Evolutionary conservation across 345 rosid genomes (phyloP), one percentile per base, ranked within the genome.

Genomic region (Eucalyptus regnans): DNA sequence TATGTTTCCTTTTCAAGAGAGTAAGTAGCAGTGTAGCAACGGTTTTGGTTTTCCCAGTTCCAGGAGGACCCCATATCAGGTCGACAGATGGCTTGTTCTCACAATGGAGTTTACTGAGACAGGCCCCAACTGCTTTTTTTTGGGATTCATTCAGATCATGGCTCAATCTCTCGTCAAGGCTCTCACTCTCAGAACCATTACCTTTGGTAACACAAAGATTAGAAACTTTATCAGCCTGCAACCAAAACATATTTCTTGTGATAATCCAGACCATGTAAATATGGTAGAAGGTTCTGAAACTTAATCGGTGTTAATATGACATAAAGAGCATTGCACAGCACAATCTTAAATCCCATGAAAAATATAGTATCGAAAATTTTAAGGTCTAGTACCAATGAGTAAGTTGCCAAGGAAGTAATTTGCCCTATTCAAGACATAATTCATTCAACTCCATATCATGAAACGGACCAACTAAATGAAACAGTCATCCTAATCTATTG

Each of bases 11-110:
- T 80, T 50, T 89, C 52, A 93, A 84, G 56, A 94, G 92, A 68
- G 41, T 50, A 50, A 88, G 88, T 5, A 93, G 91, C 80, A 94
- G 43, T 37, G 81, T 49, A 18, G 93, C 89, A 18, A 91, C 51
- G 6, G 92, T 93, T 89, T 90, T 93, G 8, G 96, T 94, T 89
- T 94, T 94, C 52, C 96, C 96, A 12, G 96, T 93, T 81, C 96
- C 96, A 3, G 94, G 94, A 5, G 94, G 94, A 12, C 96, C 96
- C 95, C 94, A 92, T 48, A 94, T 89, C 44, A 93, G 93, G 66
- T 92, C 91, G 86, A 94, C 91, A 29, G 64, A 17, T 7, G 90
- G 81, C 89, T 66, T 88, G 87, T 94, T 93, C 44, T 86, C 60
- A 89, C 93, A 91, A 14, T 54, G 46, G 23, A 85, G 44, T 88